These are phyloP conservation scores for Odonthalia washingtoniensis DNA, from an alignment of 31 red algal species.

Conservation along the genomic window DNA sequence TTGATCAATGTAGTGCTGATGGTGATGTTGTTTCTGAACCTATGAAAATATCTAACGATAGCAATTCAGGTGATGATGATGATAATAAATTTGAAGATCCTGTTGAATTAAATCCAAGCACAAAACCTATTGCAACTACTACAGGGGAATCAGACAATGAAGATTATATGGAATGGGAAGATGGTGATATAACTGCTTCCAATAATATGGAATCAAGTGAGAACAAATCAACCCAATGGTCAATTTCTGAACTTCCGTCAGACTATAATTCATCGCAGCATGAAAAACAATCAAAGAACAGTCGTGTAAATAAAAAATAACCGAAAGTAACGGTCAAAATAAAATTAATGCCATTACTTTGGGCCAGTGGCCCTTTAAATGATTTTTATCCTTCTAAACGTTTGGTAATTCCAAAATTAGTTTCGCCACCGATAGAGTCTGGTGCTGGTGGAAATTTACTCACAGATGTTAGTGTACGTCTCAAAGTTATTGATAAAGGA, in stretches of 20 bases:
- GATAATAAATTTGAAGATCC: slow-evolving; percentile 83
- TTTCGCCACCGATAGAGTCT: not conserved
- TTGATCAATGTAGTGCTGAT: not conserved
- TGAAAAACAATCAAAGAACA: too few relatives aligned
- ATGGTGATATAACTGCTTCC: slow-evolving; percentile 41
- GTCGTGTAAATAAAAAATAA: too few relatives aligned
- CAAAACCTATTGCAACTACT: not conserved
- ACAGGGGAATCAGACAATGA: slow-evolving; percentile 53
- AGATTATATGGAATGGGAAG: slow-evolving; percentile 88
- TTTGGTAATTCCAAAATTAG: not conserved
- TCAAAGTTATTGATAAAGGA: not conserved
- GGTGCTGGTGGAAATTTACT: too few relatives aligned
- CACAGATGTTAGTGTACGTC: not conserved
- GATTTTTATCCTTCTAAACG: not conserved
- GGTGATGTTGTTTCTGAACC: not conserved
- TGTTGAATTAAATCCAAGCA: slow-evolving; percentile 51
- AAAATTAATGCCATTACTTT: slow-evolving; percentile 1
- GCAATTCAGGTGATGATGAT: slow-evolving; percentile 14
- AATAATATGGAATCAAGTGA: too few relatives aligned
- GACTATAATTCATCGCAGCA: too few relatives aligned
- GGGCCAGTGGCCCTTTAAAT: not conserved
- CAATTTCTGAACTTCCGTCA: not conserved
- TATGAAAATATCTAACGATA: not conserved
- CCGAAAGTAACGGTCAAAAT: slow-evolving; percentile 16
- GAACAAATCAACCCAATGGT: not conserved